A percentile compares a stretch with the other conserved stretches of the same genome.
Conservation (phyloP, 352 stramenopile species). For the Stephanocyclus meneghinianus region DNA sequence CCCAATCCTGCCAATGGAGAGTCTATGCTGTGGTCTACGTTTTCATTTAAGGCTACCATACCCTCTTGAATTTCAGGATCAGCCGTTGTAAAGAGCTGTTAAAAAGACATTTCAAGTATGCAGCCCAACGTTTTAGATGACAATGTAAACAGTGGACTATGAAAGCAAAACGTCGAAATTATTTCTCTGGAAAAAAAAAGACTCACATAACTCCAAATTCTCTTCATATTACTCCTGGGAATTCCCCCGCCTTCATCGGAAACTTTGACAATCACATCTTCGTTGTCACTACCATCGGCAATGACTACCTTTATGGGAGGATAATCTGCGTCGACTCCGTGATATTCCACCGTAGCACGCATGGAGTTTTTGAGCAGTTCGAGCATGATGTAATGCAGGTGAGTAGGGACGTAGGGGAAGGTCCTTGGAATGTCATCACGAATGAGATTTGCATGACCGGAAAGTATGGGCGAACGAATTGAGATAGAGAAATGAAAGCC, state of each 20-base stretch:
- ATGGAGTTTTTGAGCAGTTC: slow-evolving; percentile 99
- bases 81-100: slow-evolving; percentile 95
- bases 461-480: not conserved
- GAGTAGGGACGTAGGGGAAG: slow-evolving; percentile 94
- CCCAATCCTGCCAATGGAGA: slow-evolving; percentile 91
- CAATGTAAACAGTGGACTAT: not conserved
- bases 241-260: slow-evolving; percentile 99
- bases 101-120: not conserved
- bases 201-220: slow-evolving; percentile 93
- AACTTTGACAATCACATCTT: slow-evolving; percentile 99
- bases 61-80: slow-evolving; percentile 88
- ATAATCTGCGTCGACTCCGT: slow-evolving; percentile 96
- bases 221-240: slow-evolving; percentile 93
- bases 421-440: slow-evolving; percentile 63
- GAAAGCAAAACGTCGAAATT: not conserved
- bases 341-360: slow-evolving; percentile 96
- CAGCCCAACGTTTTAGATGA: not conserved
- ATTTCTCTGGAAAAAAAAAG: too few relatives aligned
- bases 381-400: slow-evolving; percentile 85
- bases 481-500: slow-evolving; percentile 1
- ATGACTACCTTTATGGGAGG: slow-evolving; percentile 99
- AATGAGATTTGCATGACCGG: not conserved
- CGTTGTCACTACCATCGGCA: slow-evolving; percentile 97
- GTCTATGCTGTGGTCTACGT: slow-evolving; percentile 82
- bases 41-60: slow-evolving; percentile 78